Evolutionary conservation across 176 grass and related monocot genomes (phyloP), one percentile per base, ranked within the genome.

Genomic region (Aegilops umbellulata): DNA sequence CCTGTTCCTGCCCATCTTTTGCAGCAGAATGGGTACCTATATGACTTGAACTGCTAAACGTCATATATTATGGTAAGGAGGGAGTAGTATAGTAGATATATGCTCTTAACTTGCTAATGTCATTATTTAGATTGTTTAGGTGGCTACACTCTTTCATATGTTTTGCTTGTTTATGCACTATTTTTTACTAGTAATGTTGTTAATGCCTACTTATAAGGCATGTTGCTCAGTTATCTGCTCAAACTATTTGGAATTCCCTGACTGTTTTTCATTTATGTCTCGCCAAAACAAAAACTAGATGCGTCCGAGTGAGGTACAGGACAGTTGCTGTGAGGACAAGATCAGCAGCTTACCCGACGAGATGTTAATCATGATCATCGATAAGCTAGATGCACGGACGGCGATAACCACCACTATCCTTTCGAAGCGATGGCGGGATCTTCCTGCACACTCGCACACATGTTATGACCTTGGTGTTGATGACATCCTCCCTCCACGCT

Each of bases 391-490:
- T 15, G 5, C 38, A 6, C 14, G 22, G 9, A 26, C 77, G 73
- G 51, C 55, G 64, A 20, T 74, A 14, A 49, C 68, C 24, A 81
- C 68, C 26, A 65, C 5, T 46, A 27, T 65, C 66, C 85, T 87
- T 36, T 75, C 78, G 0, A 81, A 83, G 63, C 14, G 19, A 60
- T 83, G 72, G 86, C 80, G 22, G 6, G 17, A 42, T 77, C 86
- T 83, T 77, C 86, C 86, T 69, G 25, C 72, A 14, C 26, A 10
- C 15, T 3, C 8, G 1, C 26, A 65, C 34, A 69, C 62, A 32
- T 77, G 19, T 30, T 82, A 83, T 25, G 65, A 83, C 86, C 63
- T 88, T 1, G 26, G 25, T 14, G 32, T 83, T 23, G 26, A 88
- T 77, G 85, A 75, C 4, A 10, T 87, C 3, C 78, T 87, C 10